Base-by-base conservation (phyloP, 371 early-diverging fungal genomes). In the Coemansia linderi region DNA sequence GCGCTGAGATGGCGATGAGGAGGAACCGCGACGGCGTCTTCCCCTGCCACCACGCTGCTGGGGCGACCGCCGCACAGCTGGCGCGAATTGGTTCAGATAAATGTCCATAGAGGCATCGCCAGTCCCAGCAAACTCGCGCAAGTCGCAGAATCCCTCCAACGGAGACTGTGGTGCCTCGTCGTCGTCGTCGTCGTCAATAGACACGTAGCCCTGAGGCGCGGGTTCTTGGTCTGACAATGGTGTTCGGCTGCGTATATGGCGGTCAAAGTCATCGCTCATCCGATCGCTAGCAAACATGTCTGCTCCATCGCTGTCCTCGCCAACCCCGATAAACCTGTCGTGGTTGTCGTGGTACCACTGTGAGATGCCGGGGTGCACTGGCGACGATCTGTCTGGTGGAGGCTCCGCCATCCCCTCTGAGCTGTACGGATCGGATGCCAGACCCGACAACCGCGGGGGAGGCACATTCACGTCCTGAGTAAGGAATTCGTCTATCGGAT, bases 101-200 rank as follows among this genome's bases (percentile, higher is more conserved):
- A 78, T 56, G 36, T 63, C 68, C 15, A 68, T 57, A 7, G 63
- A 65, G 29, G 22, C 29, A 4, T 31, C 38, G 36, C 59, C 41
- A 13, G 48, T 50, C 17, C 44, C 61, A 5, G 41, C 29, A 27
- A 54, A 17, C 3, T 57, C 31, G 12, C 71, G 66, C 63, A 78
- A 40, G 46, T 70, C 67, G 66, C 75, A 78, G 65, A 78, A 78
- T 3, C 78, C 78, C 38, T 78, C 78, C 24, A 78, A 64, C 40
- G 78, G 78, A 37, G 78, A 78, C 39, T 66, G 66, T 36, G 56
- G 52, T n/a, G 39, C 56, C 38, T 61, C 19, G 2, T 38, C 52
- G 9, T 50, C 41, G 33, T 61, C 66, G 0, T 58, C 54, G 17
- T 41, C 31, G 31, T 63, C 57, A 17, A 29, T 56, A 29, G 56